Conservation (phyloP, 208 protist species). For the Leishmania aethiopica region DNA sequence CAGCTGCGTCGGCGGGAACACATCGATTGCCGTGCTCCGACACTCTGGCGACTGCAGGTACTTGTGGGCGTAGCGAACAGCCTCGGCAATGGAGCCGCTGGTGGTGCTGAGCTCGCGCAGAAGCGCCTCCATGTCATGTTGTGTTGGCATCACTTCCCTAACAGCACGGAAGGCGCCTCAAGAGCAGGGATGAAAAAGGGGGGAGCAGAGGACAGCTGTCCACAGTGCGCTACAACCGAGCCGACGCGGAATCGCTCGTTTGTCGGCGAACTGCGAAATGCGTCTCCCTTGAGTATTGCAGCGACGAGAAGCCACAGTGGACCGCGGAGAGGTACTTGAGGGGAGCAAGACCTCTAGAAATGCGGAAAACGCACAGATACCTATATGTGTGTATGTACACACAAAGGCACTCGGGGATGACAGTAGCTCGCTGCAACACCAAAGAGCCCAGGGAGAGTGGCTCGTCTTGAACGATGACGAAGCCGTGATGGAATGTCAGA, state of each 20-base stretch:
- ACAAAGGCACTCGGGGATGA: neutral
- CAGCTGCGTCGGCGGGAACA: constrained; percentile 44
- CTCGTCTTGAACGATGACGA: neutral
- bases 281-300: no score
- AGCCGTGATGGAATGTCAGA: neutral
- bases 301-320: neutral
- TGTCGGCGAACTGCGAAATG: neutral
- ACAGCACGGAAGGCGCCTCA: neutral
- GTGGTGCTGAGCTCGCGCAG: constrained; percentile 38
- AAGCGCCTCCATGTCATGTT: constrained; percentile 29
- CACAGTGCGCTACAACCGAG: no score
- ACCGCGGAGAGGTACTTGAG: neutral
- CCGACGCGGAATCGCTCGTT: neutral
- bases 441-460: neutral
- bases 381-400: neutral
- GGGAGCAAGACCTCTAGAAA: no score
- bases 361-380: no score
- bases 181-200: no score
- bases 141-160: constrained; percentile 21
- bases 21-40: constrained; percentile 18
- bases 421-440: neutral
- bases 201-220: neutral
- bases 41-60: constrained; percentile 16
- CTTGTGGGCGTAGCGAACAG: constrained; percentile 34
- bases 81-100: constrained; percentile 31